Evolutionary conservation across 352 stramenopile species (phyloP).

Genomic region (Blastocystis sp.): DNA sequence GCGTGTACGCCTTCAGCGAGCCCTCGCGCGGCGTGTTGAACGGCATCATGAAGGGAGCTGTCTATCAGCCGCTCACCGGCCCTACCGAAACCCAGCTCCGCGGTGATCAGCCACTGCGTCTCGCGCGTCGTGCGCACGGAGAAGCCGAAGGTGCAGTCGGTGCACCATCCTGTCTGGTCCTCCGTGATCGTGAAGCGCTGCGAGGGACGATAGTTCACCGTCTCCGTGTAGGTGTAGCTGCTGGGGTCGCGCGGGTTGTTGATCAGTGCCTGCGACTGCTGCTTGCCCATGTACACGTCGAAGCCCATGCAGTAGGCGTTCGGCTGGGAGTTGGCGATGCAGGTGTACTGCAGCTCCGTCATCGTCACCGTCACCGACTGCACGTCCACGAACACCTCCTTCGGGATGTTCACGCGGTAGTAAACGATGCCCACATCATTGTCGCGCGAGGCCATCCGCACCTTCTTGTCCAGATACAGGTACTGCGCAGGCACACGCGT

Average conservation of each 20-base stretch:
- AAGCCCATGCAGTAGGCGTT: constrained; percentile 7
- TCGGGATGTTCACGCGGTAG: constrained; percentile 38
- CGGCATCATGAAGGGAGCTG: constrained; percentile 37
- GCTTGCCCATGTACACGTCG: not conserved
- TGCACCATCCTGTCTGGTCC: constrained; percentile 36
- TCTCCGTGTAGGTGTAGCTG: not conserved
- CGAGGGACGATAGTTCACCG: not conserved
- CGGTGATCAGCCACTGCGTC: constrained; percentile 2
- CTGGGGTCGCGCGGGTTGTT: constrained; percentile 21
- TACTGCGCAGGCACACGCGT: not conserved
- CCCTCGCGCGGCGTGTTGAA: not conserved
- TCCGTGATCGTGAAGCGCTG: constrained; percentile 8
- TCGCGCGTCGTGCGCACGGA: constrained; percentile 25
- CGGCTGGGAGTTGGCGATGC: not conserved
- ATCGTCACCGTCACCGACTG: constrained; percentile 35
- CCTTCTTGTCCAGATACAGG: constrained; percentile 25
- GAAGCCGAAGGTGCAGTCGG: constrained; percentile 45
- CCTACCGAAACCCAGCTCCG: constrained; percentile 31
- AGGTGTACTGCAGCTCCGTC: not conserved
- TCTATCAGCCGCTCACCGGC: not conserved
- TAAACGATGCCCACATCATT: not conserved
- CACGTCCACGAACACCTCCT: constrained; percentile 44
- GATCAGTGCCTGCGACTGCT: not conserved
- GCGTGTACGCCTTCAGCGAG: constrained; percentile 2
- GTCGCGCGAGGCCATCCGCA: not conserved